Evolutionary conservation across 805 yeast species (phyloP).

Genomic region (Yamadazyma endophytica): DNA sequence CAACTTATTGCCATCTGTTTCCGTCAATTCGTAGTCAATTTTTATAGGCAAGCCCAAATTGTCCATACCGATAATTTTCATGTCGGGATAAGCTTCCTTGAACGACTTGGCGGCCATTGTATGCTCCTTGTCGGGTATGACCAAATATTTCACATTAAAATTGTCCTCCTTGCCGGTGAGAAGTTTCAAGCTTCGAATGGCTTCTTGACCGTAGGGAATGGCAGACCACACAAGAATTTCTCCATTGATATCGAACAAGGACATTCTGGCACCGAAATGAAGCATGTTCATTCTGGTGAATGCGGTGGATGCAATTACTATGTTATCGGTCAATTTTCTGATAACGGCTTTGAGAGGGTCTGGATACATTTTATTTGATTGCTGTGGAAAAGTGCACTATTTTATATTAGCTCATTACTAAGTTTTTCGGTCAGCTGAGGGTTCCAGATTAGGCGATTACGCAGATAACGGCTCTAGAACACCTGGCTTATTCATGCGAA

Average conservation of each 20-base stretch:
- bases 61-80: conserved; percentile 53
- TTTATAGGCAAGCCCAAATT: conserved; percentile 25
- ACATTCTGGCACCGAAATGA: conserved; percentile 42
- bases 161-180: conserved; percentile 28
- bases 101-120: conserved; percentile 58
- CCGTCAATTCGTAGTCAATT: conserved; percentile 39
- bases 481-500: too few species aligned
- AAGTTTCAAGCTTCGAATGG: conserved; percentile 33
- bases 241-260: conserved; percentile 27
- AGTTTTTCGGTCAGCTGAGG: not conserved
- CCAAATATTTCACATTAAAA: conserved; percentile 42
- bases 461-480: not conserved
- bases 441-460: not conserved
- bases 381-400: too few species aligned
- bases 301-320: conserved; percentile 30
- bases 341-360: conserved; percentile 25
- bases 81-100: conserved; percentile 45
- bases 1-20: conserved; percentile 29
- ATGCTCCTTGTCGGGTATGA: conserved; percentile 64
- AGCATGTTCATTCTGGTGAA: conserved; percentile 27
- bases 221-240: conserved; percentile 52
- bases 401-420: too few species aligned
- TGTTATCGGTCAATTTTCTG: conserved; percentile 28
- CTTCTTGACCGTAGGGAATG: conserved; percentile 49
- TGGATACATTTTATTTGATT: conserved; percentile 27